Conservation (phyloP, 2,329 filamentous ascomycete genomes). For the Colletotrichum lentis region DNA sequence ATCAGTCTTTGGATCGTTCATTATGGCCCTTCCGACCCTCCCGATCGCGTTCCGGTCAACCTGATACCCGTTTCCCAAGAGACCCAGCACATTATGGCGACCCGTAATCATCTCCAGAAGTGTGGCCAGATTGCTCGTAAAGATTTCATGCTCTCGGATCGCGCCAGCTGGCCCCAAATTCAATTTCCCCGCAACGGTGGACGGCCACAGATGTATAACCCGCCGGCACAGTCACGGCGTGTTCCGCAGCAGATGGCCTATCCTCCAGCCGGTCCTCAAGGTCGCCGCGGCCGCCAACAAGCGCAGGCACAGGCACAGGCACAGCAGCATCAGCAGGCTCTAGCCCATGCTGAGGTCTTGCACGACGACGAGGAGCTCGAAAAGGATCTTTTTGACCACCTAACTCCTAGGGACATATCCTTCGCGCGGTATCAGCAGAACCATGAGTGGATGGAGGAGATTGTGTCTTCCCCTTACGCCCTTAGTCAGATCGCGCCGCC, state of each 20-base stretch:
- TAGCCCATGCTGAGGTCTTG: conserved; percentile 44
- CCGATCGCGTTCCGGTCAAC: conserved; percentile 74
- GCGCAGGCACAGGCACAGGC: conserved; percentile 50
- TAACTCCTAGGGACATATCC: conserved; percentile 90
- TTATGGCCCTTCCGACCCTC: conserved; percentile 80
- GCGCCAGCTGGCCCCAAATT: conserved; percentile 88
- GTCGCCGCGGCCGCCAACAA: conserved; percentile 45
- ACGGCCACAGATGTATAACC: conserved; percentile 59
- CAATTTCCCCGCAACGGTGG: conserved; percentile 68
- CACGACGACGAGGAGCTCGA: conserved; percentile 88
- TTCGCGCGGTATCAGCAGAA: conserved; percentile 89
- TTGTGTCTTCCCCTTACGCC: conserved; percentile 88
- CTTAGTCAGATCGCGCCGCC: conserved; percentile 85
- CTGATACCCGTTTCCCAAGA: conserved; percentile 71
- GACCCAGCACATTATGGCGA: conserved; percentile 67
- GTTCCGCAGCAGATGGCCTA: conserved; percentile 71
- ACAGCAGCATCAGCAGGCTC: conserved; percentile 35
- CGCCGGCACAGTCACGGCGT: conserved; percentile 54
- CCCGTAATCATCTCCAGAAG: conserved; percentile 70
- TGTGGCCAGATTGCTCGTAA: conserved; percentile 87
- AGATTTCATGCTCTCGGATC: conserved; percentile 93
- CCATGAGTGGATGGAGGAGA: conserved; percentile 99
- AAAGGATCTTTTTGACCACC: conserved; percentile 79
- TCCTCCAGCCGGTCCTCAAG: conserved; percentile 58
- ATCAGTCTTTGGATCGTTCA: conserved; percentile 90